A percentile compares a stretch with the other conserved stretches of the same genome.
Evolutionary conservation across 176 grass and related monocot species (phyloP).

Genomic region (Tillandsia fasciculata): DNA sequence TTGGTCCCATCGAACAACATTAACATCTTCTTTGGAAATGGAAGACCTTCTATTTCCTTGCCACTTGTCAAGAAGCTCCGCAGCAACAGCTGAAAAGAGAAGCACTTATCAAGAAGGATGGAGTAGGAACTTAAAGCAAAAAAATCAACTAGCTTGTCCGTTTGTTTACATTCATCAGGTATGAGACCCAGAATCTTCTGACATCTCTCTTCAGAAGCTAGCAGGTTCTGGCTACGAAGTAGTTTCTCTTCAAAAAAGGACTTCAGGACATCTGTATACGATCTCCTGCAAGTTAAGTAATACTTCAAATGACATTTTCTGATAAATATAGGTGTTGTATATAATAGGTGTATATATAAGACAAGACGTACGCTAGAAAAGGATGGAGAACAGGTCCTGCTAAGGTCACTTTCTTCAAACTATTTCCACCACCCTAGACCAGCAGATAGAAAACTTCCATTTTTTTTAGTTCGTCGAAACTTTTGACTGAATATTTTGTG

Average conservation of each 20-base stretch:
- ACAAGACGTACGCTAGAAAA: too few species aligned
- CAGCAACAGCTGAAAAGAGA: constrained; percentile 58
- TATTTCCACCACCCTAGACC: too few species aligned
- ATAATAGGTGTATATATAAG: too few species aligned
- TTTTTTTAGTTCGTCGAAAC: too few species aligned
- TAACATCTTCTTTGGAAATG: constrained; percentile 72
- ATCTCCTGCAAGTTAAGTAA: constrained; percentile 37
- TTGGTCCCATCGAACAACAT: constrained; percentile 68
- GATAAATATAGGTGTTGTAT: too few species aligned
- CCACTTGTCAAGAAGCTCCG: constrained; percentile 68
- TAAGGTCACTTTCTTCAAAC: too few species aligned
- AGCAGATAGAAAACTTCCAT: too few species aligned
- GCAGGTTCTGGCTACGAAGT: constrained; percentile 53
- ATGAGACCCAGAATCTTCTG: constrained; percentile 82
- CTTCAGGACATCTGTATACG: constrained; percentile 81
- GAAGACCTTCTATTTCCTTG: constrained; percentile 74
- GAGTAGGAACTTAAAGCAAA: constrained; percentile 13
- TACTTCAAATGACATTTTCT: constrained; percentile 17
- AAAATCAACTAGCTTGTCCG: not conserved
- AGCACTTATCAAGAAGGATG: constrained; percentile 15
- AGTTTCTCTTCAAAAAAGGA: constrained; percentile 71
- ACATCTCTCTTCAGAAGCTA: constrained; percentile 64
- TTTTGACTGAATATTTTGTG: too few species aligned
- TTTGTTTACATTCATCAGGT: constrained; percentile 71
- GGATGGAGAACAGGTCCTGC: too few species aligned